Evolutionary conservation across 2,329 filamentous ascomycete genomes (phyloP), one percentile per base, ranked within the genome.

Genomic region (Exophiala bonariae): DNA sequence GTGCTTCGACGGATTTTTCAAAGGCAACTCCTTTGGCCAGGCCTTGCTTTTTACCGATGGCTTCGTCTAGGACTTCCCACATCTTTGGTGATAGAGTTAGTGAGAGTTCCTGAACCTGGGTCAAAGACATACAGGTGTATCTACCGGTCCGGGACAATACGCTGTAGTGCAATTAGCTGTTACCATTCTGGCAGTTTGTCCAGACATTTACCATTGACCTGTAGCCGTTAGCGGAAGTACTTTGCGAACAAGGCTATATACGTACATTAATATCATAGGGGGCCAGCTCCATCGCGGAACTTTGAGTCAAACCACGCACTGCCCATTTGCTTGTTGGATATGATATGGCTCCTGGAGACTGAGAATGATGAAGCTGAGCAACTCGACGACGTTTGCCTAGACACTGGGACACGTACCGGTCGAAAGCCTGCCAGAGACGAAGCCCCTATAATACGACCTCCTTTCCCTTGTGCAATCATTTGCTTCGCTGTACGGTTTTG

Each of bases 21-120:
- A 82, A 77, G 8, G 72, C 77, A 10, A 76, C 73, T 1, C 76
- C 76, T 55, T 73, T 77, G 56, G 71, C 65, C 0, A 67, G 66
- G 0, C 77, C 80, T 1, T 63, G 68, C 41, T 70, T 70, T 59
- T 77, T 71, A 0, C 73, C 78, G 20, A 83, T 49, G 44, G 75
- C 75, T 48, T 78, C 75, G 50, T 86, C 83, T 43, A 86, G 85
- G 1, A 79, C 59, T 35, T 85, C 81, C 82, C 82, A 86, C 81
- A 86, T 86, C 0, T 49, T 8, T 7, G 18, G 8, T 8, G 7
- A 11, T 14, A 14, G 8, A 35, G 32, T 16, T 16, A 8, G 32
- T 16, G 8, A 8, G 32, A 8, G 8, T 9, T 7, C 32, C 8
- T 8, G n/a, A 8, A 17, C 7, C 14, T 8, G 32, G 8, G 26